Evolutionary conservation across 2,329 filamentous ascomycete genomes (phyloP).

Genomic region (Xylariaceae sp.): DNA sequence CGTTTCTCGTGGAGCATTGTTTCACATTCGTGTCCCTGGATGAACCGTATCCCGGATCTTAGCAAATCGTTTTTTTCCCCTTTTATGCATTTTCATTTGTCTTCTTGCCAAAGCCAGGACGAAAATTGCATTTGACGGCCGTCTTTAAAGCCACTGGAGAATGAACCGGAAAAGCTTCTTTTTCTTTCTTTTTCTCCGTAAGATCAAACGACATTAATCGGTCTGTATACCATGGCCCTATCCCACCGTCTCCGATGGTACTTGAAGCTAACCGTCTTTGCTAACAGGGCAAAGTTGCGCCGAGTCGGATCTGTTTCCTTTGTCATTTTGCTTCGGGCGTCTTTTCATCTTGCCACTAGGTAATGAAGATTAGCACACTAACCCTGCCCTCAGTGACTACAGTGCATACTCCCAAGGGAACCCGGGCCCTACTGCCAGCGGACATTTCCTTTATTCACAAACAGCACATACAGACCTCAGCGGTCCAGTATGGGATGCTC

Average conservation of each 20-base stretch:
- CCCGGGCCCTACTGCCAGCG: constrained; percentile 44
- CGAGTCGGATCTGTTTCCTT: constrained; percentile 35
- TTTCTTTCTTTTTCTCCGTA: background rate
- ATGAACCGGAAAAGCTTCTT: constrained; percentile 5
- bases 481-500: constrained; percentile 51
- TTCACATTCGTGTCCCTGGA: constrained; percentile 4
- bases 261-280: constrained; percentile 32
- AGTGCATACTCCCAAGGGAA: constrained; percentile 49
- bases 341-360: constrained; percentile 26
- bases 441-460: constrained; percentile 55
- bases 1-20: background rate
- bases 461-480: constrained; percentile 54
- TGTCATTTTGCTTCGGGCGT: constrained; percentile 31
- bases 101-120: background rate
- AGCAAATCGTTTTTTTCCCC: background rate
- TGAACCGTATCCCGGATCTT: constrained; percentile 4
- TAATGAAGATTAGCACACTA: constrained; percentile 52
- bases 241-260: constrained; percentile 10
- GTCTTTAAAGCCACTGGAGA: constrained; percentile 6
- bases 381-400: constrained; percentile 50
- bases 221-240: constrained; percentile 36
- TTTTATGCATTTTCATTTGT: constrained; percentile 10
- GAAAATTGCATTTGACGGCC: constrained; percentile 13
- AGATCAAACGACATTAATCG: constrained; percentile 28
- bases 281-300: constrained; percentile 54